These are phyloP conservation scores for Graphilbum sp. DNA, from an alignment of 2,329 filamentous ascomycete species.

Conservation along the genomic window DNA sequence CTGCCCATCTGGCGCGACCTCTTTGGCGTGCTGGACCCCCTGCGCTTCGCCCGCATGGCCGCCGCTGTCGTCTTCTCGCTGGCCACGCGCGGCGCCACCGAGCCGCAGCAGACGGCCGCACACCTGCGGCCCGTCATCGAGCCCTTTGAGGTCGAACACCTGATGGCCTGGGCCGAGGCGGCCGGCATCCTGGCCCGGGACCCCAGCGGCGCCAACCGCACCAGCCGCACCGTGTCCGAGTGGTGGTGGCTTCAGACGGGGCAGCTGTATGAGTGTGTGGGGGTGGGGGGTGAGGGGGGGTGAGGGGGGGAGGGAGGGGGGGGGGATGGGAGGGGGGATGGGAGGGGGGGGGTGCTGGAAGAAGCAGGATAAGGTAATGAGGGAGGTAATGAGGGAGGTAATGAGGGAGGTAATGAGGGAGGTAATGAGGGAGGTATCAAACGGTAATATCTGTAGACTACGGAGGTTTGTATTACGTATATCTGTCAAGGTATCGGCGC, in stretches of 20 bases:
- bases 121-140: slow-evolving; percentile 43
- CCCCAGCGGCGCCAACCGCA: slow-evolving; percentile 11
- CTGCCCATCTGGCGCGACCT: slow-evolving; percentile 62
- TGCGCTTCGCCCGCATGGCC: slow-evolving; percentile 48
- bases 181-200: slow-evolving; percentile 32
- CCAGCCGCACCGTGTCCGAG: slow-evolving; percentile 29
- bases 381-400: no score
- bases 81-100: slow-evolving; percentile 43
- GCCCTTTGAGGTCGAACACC: slow-evolving; percentile 42
- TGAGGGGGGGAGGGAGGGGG: background rate
- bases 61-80: slow-evolving; percentile 45
- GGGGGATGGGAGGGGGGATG: background rate
- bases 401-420: no score
- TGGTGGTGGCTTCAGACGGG: slow-evolving; percentile 53
- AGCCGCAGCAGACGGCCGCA: slow-evolving; percentile 32
- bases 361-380: no score
- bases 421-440: no score
- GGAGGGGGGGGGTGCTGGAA: no score
- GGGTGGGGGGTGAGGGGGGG: background rate
- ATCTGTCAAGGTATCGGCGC: no score
- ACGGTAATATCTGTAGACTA: no score
- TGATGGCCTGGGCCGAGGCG: slow-evolving; percentile 40
- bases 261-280: slow-evolving; percentile 12
- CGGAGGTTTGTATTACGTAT: no score
- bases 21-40: slow-evolving; percentile 38